Evolutionary conservation across 768 basidiomycete species (phyloP), one percentile per base, ranked within the genome.

Genomic region (Russula emetica): DNA sequence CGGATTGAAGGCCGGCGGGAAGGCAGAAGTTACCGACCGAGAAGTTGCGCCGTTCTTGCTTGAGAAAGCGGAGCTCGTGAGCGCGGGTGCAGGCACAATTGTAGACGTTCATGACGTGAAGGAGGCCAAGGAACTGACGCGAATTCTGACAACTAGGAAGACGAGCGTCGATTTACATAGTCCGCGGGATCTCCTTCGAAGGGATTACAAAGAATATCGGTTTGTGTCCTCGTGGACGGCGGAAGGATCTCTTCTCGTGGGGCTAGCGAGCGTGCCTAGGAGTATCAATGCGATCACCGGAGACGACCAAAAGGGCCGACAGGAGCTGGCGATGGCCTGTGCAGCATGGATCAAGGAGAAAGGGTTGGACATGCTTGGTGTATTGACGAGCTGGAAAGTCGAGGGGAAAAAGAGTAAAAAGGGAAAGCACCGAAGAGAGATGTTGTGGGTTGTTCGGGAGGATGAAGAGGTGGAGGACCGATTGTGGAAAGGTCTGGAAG

Each of bases 201-300:
- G 97, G n/a, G 97, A 99, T 75, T 99, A 94, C 79, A 98, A 99
- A 73, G 86, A 96, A 67, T 96, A 94, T 71, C 72, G 74, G 1
- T 74, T 84, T 62, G 74, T 77, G 0, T 80, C 86, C 2, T 71
- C 78, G 1, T 81, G 79, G 76, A 72, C 75, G 5, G 63, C 73
- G 0, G 72, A 71, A 20, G 63, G 70, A 32, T 71, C 76, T 9
- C 76, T 92, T 45, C 82, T 80, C 61, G 85, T 85, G 1, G 94
- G 96, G 6, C 76, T 99, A 14, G 83, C 92, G 1, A 90, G 92
- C 3, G 88, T 98, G 20, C 94, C 94, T 2, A 71, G 90, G 5
- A 78, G 81, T 9, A 79, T 95, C 5, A 78, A 83, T 55, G 70
- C 71, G 1, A 89, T 86, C 30, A 45, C 59, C 85, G 76, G 82